Evolutionary conservation across 257 asterid species (phyloP).

Genomic region (Petunia axillaris): DNA sequence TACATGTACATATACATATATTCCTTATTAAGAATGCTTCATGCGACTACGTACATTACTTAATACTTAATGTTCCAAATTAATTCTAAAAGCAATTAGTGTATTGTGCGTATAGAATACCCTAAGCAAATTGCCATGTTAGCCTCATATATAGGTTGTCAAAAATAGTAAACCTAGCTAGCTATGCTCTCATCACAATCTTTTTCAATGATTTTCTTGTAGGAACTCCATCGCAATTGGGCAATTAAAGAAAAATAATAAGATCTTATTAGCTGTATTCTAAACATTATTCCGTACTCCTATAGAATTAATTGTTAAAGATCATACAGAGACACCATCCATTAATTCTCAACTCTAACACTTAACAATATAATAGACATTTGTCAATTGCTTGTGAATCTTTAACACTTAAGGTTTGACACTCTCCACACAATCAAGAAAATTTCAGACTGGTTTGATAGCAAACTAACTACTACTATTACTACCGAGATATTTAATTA

Average conservation of each 20-base stretch:
- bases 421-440: constrained; percentile 15
- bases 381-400: constrained; percentile 21
- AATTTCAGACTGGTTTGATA: background rate
- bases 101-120: background rate
- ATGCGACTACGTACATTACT: background rate
- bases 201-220: background rate
- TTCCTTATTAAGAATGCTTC: background rate
- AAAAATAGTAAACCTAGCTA: background rate
- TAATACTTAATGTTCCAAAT: background rate
- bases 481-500: background rate
- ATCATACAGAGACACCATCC: no score
- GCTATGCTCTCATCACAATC: background rate
- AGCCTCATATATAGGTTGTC: background rate
- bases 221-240: background rate
- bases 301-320: no score
- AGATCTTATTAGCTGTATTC: background rate
- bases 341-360: background rate
- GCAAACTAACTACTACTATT: background rate
- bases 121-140: background rate
- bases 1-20: background rate
- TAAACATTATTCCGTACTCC: no score
- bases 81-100: background rate
- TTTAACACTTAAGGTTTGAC: background rate
- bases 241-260: background rate
- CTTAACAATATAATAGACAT: background rate